Evolutionary conservation across 257 asterid genomes (phyloP).

Genomic region (Lycium barbarum): DNA sequence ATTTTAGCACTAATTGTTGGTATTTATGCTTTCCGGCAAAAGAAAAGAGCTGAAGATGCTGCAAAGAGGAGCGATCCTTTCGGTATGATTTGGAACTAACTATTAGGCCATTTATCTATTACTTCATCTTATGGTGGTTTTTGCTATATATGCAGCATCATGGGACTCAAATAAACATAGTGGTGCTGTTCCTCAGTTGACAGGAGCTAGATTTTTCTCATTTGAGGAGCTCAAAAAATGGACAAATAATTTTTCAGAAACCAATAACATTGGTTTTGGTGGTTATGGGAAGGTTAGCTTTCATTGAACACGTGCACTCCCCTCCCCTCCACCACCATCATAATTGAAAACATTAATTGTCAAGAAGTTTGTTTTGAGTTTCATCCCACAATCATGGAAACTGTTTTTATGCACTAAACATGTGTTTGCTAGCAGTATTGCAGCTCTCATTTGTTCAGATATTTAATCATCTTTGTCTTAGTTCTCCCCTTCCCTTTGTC

Average conservation of each 20-base stretch:
- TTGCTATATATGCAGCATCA: slow-evolving; percentile 60
- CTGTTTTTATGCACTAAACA: background rate
- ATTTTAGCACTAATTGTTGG: slow-evolving; percentile 65
- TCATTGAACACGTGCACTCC: background rate
- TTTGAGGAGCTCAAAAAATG: slow-evolving; percentile 77
- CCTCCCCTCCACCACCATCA: background rate
- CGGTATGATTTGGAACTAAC: slow-evolving; percentile 49
- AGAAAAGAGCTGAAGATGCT: slow-evolving; percentile 71
- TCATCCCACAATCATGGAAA: background rate
- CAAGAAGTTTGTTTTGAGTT: background rate
- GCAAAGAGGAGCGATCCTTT: slow-evolving; percentile 75
- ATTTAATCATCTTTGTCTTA: background rate
- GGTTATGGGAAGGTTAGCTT: slow-evolving; percentile 88
- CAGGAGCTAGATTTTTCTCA: slow-evolving; percentile 72
- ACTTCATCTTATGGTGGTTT: background rate
- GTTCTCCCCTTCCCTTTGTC: background rate
- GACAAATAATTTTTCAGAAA: slow-evolving; percentile 76
- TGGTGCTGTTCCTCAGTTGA: slow-evolving; percentile 82
- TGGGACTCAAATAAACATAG: slow-evolving; percentile 71
- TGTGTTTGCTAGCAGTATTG: background rate
- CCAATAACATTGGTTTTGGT: slow-evolving; percentile 72
- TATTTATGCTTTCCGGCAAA: slow-evolving; percentile 76
- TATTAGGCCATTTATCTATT: slow-evolving; percentile 12
- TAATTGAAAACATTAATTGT: background rate
- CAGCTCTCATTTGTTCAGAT: background rate